These are phyloP conservation scores for Colletotrichum acutatum DNA, from an alignment of 2,329 filamentous ascomycete species.

Conservation along the genomic window DNA sequence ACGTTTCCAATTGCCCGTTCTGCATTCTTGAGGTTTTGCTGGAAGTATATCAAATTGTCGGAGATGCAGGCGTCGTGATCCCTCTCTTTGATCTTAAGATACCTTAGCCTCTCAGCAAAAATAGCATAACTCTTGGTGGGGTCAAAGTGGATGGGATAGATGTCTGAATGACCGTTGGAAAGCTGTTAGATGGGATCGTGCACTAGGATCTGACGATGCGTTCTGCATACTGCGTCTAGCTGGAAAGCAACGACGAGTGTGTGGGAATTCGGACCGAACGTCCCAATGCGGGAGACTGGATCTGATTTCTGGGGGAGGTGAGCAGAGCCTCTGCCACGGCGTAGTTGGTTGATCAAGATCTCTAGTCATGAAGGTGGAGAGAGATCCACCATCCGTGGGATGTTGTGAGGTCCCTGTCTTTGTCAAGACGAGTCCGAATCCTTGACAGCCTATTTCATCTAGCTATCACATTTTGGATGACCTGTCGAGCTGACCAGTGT, in stretches of 20 bases:
- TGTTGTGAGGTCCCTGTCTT: not conserved
- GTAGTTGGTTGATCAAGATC: not conserved
- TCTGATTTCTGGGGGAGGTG: not conserved
- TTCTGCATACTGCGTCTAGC: not conserved
- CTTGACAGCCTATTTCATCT: not conserved
- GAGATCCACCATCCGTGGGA: not conserved
- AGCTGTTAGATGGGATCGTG: not conserved
- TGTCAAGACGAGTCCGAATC: not conserved
- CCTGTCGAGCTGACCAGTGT: conserved; percentile 3
- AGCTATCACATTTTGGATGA: not conserved
- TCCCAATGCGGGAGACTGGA: not conserved
- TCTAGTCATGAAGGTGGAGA: not conserved
- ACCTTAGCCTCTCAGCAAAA: not conserved
- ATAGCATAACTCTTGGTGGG: not conserved
- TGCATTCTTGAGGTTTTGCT: not conserved
- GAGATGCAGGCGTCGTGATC: not conserved
- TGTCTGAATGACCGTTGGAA: not conserved
- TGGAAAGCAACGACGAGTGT: not conserved
- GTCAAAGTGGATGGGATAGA: not conserved
- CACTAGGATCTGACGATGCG: not conserved
- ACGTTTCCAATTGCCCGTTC: not conserved
- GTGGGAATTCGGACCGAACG: conserved; percentile 8
- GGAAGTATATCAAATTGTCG: not conserved
- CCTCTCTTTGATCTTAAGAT: not conserved
- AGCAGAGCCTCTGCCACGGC: not conserved